Evolutionary conservation across 2,329 filamentous ascomycete species (phyloP).

Genomic region (Coniochaeta prunicola): DNA sequence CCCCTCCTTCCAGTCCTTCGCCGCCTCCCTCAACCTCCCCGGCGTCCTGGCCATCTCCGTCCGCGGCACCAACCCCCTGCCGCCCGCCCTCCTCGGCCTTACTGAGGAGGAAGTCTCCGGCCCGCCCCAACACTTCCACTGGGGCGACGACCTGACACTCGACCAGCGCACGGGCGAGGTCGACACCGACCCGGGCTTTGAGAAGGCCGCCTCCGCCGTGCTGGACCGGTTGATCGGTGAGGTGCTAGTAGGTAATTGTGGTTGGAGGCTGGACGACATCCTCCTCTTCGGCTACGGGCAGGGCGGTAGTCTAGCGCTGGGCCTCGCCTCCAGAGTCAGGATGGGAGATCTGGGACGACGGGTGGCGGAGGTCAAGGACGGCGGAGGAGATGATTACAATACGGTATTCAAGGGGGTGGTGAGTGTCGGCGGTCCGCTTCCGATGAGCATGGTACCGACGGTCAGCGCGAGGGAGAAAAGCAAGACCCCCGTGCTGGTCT

Average conservation of each 20-base stretch:
- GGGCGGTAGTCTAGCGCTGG: constrained; percentile 56
- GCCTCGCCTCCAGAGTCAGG: constrained; percentile 40
- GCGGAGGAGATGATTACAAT: constrained; percentile 6
- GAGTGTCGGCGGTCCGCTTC: constrained; percentile 47
- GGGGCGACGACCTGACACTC: constrained; percentile 59
- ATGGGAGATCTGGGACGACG: constrained; percentile 8
- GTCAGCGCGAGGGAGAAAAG: constrained; percentile 43
- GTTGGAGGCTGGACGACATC: constrained; percentile 53
- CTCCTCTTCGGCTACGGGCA: constrained; percentile 62
- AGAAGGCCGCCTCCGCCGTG: constrained; percentile 37
- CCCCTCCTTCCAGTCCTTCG: constrained; percentile 60
- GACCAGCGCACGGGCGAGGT: constrained; percentile 42
- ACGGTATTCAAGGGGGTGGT: constrained; percentile 37
- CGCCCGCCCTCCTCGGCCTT: constrained; percentile 55
- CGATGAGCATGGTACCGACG: constrained; percentile 42
- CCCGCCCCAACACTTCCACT: constrained; percentile 43
- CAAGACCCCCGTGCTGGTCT: constrained; percentile 57
- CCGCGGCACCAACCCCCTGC: constrained; percentile 62
- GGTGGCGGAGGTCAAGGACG: constrained; percentile 11
- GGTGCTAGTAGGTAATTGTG: constrained; percentile 46
- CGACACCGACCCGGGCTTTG: constrained; percentile 56
- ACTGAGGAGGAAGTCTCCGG: constrained; percentile 12
- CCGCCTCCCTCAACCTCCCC: constrained; percentile 61
- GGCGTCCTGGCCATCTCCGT: constrained; percentile 71
- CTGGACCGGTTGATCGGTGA: constrained; percentile 42